A percentile compares a stretch with the other conserved stretches of the same genome.
phyloP scores from a whole-genome alignment of 2,329 filamentous ascomycete genomes.

The Alternaria arbusti region DNA sequence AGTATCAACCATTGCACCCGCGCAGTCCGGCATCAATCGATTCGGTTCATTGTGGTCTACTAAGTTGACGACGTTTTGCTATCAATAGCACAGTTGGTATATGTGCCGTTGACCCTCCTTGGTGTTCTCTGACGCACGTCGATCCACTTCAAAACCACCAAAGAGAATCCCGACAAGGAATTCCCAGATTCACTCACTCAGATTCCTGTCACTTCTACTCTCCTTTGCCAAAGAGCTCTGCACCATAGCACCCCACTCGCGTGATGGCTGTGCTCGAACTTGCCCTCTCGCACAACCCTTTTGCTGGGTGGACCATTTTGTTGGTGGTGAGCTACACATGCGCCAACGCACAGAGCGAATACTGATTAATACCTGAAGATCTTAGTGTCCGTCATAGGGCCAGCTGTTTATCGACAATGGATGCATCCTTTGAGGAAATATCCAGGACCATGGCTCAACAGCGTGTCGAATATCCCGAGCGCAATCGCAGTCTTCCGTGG shows the following conservation, averaged over 20 bases:
- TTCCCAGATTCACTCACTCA: neutral
- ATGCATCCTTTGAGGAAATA: neutral
- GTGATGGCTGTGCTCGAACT: neutral
- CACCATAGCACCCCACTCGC: neutral
- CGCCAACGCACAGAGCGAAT: neutral
- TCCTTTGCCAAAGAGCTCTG: neutral
- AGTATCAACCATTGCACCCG: neutral
- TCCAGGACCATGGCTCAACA: neutral
- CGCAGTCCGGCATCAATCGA: neutral
- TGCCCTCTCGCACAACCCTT: neutral
- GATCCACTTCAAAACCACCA: neutral
- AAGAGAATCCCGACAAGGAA: neutral
- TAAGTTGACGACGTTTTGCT: neutral
- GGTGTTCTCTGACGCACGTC: too few relatives aligned
- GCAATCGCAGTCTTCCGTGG: neutral
- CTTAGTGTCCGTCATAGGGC: neutral
- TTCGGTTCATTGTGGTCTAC: neutral
- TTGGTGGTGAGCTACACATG: neutral
- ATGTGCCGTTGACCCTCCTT: neutral
- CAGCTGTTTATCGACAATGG: neutral
- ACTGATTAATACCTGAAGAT: neutral
- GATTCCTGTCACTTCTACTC: neutral
- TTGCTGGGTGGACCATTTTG: neutral
- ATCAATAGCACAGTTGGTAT: neutral
- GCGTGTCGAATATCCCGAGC: neutral